Conservation (phyloP, 2,329 filamentous ascomycete genomes). For the Alternaria sp. region DNA sequence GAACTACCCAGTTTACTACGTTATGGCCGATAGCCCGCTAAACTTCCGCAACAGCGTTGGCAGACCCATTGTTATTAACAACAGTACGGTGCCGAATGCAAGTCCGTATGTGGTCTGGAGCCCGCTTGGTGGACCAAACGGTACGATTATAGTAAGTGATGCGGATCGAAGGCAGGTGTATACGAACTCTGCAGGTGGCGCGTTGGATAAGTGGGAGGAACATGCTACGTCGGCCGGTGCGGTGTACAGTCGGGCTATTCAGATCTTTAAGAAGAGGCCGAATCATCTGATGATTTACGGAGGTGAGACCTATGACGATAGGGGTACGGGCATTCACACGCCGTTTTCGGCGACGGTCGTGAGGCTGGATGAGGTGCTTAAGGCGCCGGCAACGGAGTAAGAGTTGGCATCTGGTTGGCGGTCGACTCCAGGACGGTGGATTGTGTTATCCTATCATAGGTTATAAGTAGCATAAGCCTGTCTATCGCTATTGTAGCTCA, state of each 20-base stretch:
- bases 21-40: constrained; percentile 28
- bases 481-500: too few relatives aligned
- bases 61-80: constrained; percentile 27
- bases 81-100: constrained; percentile 27
- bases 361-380: constrained; percentile 6
- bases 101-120: constrained; percentile 33
- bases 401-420: too few relatives aligned
- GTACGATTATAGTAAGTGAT: constrained; percentile 31
- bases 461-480: too few relatives aligned
- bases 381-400: not conserved
- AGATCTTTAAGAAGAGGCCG: constrained; percentile 26
- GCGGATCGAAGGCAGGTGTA: constrained; percentile 28
- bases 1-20: constrained; percentile 35
- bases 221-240: constrained; percentile 28
- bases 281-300: constrained; percentile 28
- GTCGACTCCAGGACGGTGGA: too few relatives aligned
- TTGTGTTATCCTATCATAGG: too few relatives aligned
- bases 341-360: constrained; percentile 29
- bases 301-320: constrained; percentile 27
- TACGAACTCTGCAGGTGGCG: constrained; percentile 27
- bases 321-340: constrained; percentile 11
- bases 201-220: constrained; percentile 29
- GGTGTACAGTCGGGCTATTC: constrained; percentile 28
- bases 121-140: constrained; percentile 31
- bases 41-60: constrained; percentile 25